Percentiles rank a stretch among this genome's conserved stretches.
Conservation (phyloP, 805 yeast species). For the Kodamaea leandrae region DNA sequence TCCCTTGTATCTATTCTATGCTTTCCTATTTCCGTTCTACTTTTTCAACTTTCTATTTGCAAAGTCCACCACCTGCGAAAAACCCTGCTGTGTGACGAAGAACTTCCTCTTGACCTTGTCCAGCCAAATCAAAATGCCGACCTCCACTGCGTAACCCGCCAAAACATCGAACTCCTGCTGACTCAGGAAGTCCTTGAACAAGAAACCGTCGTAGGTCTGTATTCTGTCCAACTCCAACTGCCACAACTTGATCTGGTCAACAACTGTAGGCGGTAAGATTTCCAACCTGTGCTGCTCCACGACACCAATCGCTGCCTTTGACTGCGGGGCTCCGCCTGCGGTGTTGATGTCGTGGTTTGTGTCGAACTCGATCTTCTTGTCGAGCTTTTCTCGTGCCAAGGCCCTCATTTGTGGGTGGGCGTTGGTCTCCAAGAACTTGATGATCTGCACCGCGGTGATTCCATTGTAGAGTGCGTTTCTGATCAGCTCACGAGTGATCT, state of each 20-base stretch:
- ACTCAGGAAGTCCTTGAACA: conserved; percentile 81
- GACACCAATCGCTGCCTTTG: conserved; percentile 24
- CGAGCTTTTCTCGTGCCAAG: conserved; percentile 64
- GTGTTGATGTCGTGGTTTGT: conserved; percentile 48
- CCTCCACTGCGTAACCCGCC: conserved; percentile 77
- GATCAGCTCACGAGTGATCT: conserved; percentile 87
- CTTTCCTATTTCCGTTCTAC: conserved; percentile 1
- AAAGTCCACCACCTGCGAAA: conserved; percentile 85
- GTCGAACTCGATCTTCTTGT: conserved; percentile 66
- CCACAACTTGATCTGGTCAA: conserved; percentile 94
- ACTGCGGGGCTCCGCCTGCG: conserved; percentile 40
- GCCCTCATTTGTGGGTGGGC: conserved; percentile 91
- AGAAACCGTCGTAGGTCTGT: conserved; percentile 78
- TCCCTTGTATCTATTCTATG: neutral
- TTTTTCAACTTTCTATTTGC: conserved; percentile 56
- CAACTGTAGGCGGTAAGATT: conserved; percentile 90
- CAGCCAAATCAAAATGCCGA: conserved; percentile 90
- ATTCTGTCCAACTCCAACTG: conserved; percentile 94
- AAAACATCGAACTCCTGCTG: conserved; percentile 73
- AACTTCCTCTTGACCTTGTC: conserved; percentile 67
- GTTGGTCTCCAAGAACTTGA: conserved; percentile 82
- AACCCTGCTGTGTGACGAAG: conserved; percentile 86
- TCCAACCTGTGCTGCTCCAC: conserved; percentile 52
- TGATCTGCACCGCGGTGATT: conserved; percentile 92
- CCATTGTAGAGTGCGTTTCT: conserved; percentile 82